Base-by-base conservation (phyloP, 805 yeast genomes). In the Lipomyces orientalis region DNA sequence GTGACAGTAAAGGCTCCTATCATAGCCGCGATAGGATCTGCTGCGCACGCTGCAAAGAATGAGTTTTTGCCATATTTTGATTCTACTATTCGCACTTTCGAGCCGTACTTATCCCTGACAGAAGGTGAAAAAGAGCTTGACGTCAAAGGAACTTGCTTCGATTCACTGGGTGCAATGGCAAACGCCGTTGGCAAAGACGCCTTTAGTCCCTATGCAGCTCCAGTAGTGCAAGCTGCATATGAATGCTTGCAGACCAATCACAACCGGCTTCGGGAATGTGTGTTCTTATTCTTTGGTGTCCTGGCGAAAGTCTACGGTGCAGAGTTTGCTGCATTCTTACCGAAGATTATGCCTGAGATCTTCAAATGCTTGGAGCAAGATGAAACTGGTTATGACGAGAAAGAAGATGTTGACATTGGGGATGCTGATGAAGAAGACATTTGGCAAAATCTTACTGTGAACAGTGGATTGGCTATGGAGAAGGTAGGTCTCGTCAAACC, bases 21-120 rank as follows among this genome's bases (percentile, higher is more conserved):
- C 19, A 97, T 95, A 67, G 90, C 97, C 63, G 97, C 98, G 52
- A 91, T 95, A 78, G 98, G 98, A 64, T 93, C 98, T 52, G 91
- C 97, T 67, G 98, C 99, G 35, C 93, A 89, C 77, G 97, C 98
- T 65, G 87, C 97, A 56, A 97, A 98, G 80, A 88, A 88, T 74
- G 85, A 90, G 52, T 95, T 91, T 80, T 82, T 85, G 68, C 98
- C 98, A 68, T 95, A 85, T 82, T 94, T 94, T 79, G 86, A 87
- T 76, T 85, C 87, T 71, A 90, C 97, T 61, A 87, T 94, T 73
- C 88, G 88, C 77, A 86, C 85, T 71, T 84, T 95, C 74, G 95
- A 91, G 79, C 93, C 92, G 69, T 94, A 88, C 77, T 87, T 93
- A 74, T 85, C 75, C 29, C 82, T 87, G 65, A 93, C 89, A 72